Evolutionary conservation across 2,329 filamentous ascomycete genomes (phyloP), one percentile per base, ranked within the genome.

Genomic region (Cercospora berteroae): DNA sequence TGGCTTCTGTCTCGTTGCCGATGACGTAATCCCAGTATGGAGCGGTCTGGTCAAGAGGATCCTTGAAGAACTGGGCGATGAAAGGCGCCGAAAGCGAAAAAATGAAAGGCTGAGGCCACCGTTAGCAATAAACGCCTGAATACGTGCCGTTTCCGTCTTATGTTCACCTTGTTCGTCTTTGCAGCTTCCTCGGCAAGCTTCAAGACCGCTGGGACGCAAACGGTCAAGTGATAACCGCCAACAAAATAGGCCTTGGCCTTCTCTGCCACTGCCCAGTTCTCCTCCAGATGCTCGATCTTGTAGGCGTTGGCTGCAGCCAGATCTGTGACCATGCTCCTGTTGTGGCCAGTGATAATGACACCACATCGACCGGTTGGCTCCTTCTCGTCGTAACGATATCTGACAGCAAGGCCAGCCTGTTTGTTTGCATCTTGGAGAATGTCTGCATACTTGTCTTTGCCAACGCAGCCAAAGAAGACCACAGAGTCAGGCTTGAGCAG

Each of bases 21-120:
- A 99, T 91, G 69, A 98, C 85, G 82, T 94, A 96, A 83, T 98
- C 94, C 86, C 93, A 96, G 88, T 97, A 97, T 31, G 91, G 91
- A 63, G 93, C 85, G 64, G 91, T 90, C 75, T 89, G 89, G 81
- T 97, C 93, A 58, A 99, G 88, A 72, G 89, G 91, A 60, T 97
- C 94, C 86, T 97, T 97, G 90, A 98, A 99, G 87, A 97, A 97
- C 79, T 96, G 91, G 44, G 90, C 85, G 77, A 99, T 97, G 85
- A 99, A 99, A 68, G 95, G 95, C 7, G 95, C 95, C 61, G 93
- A 95, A 69, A 99, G 88, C 74, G 93, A 96, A 74, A 99, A 89
- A 75, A 94, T 88, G 81, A 98, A 96, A 70, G 86, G 79, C 86
- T 87, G 68, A 33, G 60, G 39, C 18, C 33, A 16, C 18, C 36